Percentiles rank a stretch among this genome's conserved stretches.
phyloP scores from a whole-genome alignment of 2,329 filamentous ascomycete genomes.

The Leptographium radiaticola region DNA sequence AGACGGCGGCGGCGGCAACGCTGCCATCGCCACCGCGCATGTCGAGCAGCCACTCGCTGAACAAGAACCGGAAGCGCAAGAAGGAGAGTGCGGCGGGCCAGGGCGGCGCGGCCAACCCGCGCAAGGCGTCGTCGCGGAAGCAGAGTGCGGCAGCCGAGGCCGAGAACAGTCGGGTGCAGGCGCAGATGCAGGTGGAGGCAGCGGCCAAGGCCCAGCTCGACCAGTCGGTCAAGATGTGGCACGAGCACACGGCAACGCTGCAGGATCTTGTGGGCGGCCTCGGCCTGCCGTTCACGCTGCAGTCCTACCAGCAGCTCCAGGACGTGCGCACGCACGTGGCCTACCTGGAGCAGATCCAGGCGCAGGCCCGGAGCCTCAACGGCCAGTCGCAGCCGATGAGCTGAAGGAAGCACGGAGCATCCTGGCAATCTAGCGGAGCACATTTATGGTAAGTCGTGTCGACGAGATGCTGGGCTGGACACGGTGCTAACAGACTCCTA shows the following conservation, averaged over 20 bases:
- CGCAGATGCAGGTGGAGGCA: conserved; percentile 10
- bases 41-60: conserved; percentile 23
- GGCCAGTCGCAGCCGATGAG: conserved; percentile 2
- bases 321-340: conserved; percentile 36
- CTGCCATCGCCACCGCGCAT: conserved; percentile 15
- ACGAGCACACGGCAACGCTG: conserved; percentile 50
- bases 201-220: conserved; percentile 17
- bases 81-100: conserved; percentile 27
- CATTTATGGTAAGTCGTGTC: not conserved
- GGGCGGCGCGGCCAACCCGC: conserved; percentile 18
- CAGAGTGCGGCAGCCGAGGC: conserved; percentile 11
- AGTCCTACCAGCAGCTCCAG: conserved; percentile 39
- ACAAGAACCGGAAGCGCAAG: conserved; percentile 47
- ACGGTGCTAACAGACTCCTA: not conserved
- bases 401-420: conserved; percentile 14
- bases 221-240: conserved; percentile 39
- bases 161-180: conserved; percentile 7
- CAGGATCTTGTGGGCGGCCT: conserved; percentile 42
- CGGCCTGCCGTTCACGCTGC: conserved; percentile 34
- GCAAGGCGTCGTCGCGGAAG: conserved; percentile 25
- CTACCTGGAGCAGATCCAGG: conserved; percentile 38
- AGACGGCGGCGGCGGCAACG: not conserved
- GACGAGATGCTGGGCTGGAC: not conserved
- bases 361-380: conserved; percentile 14
- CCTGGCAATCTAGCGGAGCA: conserved; percentile 9